These are phyloP conservation scores for Dipteronia sinensis DNA, from an alignment of 345 rosid genomes.

Conservation along the genomic window DNA sequence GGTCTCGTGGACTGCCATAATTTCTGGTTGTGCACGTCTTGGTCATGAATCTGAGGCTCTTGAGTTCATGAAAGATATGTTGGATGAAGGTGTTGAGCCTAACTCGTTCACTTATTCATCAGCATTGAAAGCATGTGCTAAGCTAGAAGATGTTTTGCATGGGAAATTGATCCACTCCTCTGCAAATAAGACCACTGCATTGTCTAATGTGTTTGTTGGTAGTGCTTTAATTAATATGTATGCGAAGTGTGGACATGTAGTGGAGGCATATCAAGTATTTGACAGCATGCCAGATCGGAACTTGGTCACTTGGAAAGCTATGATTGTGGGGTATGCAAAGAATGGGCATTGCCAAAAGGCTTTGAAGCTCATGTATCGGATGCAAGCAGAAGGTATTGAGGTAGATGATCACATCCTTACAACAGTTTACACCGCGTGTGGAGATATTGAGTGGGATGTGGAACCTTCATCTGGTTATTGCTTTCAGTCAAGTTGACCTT, in stretches of 20 bases:
- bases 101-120: slow-evolving; percentile 82
- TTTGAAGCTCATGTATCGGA: slow-evolving; percentile 75
- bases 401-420: slow-evolving; percentile 71
- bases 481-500: slow-evolving; percentile 41
- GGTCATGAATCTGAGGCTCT: slow-evolving; percentile 81
- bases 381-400: slow-evolving; percentile 75
- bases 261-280: slow-evolving; percentile 76
- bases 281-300: slow-evolving; percentile 76
- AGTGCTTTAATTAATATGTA: slow-evolving; percentile 86
- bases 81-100: slow-evolving; percentile 86
- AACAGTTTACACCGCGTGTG: slow-evolving; percentile 64
- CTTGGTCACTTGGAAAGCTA: slow-evolving; percentile 76
- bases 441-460: slow-evolving; percentile 54
- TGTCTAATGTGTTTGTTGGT: slow-evolving; percentile 74
- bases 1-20: slow-evolving; percentile 93
- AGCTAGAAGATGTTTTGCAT: slow-evolving; percentile 53
- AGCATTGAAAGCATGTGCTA: slow-evolving; percentile 81
- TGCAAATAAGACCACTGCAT: slow-evolving; percentile 65
- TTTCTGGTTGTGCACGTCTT: slow-evolving; percentile 72
- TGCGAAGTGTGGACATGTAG: slow-evolving; percentile 73
- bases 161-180: slow-evolving; percentile 81
- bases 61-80: slow-evolving; percentile 74
- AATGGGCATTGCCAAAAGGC: slow-evolving; percentile 80
- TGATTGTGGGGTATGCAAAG: slow-evolving; percentile 79
- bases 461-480: slow-evolving; percentile 37